Base-by-base conservation (phyloP, 495 filamentous ascomycete species). In the Recurvomyces mirabilis region DNA sequence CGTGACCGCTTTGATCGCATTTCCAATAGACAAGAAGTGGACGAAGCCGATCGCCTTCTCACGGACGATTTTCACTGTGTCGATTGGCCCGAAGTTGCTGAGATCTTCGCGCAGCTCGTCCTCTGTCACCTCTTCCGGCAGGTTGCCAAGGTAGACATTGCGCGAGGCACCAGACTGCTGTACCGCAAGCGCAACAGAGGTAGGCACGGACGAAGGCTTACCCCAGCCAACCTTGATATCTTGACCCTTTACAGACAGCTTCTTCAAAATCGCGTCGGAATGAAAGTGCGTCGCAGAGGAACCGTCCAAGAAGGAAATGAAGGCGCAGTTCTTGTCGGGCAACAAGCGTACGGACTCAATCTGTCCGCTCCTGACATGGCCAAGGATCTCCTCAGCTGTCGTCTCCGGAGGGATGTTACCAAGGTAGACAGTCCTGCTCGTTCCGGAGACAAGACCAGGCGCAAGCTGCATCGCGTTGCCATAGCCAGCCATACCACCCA, bases 211-310 rank as follows among this genome's bases (percentile, higher is more conserved):
- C 9, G 93, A 95, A 11, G 91, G 89, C 63, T 98, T 98, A 21
- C 91, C 91, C 91, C 91, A 98, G 51, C 91, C 91, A 53, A 98
- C 83, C 73, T 98, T 98, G 72, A 98, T 94, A 64, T 98, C 91
- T 63, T 96, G 91, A 17, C 93, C 93, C 60, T 88, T 83, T 67
- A 98, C 91, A 47, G 89, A 83, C 55, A 98, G 75, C 68, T 96
- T 96, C 72, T 98, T 98, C 73, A 98, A 75, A 58, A 98, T 96
- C 45, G 91, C 91, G 71, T 98, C 91, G 21, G 91, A 98, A 69
- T 98, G 91, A 67, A 98, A 98, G 63, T 98, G 91, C 18, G 87
- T 94, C 35, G 91, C 91, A 21, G 93, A 94, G 67, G 85, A 89
- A 50, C 87, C 84, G 57, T 98, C 91, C 51, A 96, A 70, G 66